A percentile compares a stretch with the other conserved stretches of the same genome.
These are phyloP conservation scores for Lodderomyces elongisporus DNA, from an alignment of 1,139 yeast species.

Conservation along the genomic window DNA sequence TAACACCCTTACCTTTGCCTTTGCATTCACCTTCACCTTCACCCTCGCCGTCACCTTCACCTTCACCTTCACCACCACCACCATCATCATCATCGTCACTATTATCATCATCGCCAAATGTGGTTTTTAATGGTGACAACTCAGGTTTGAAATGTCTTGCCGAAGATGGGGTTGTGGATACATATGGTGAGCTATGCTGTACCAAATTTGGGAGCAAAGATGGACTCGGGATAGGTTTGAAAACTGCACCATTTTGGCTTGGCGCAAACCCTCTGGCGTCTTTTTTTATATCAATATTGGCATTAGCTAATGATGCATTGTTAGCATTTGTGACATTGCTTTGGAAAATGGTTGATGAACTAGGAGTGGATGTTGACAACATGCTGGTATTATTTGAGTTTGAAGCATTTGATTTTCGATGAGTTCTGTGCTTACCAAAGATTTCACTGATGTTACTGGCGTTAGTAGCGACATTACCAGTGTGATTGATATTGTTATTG, in stretches of 20 bases:
- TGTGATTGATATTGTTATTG: too few species aligned
- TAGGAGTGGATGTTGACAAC: conserved; percentile 1
- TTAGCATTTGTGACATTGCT: not conserved
- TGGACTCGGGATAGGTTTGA: conserved; percentile 12
- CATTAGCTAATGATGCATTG: not conserved
- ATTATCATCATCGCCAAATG: conserved; percentile 19
- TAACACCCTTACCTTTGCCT: conserved; percentile 14
- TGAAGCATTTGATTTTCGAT: not conserved
- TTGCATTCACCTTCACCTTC: conserved; percentile 12
- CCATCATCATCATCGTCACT: conserved; percentile 6
- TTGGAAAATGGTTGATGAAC: not conserved
- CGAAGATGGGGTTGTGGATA: conserved; percentile 23
- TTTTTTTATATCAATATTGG: conserved; percentile 2
- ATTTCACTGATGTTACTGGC: conserved; percentile 2
- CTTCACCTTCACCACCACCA: conserved; percentile 12
- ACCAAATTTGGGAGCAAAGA: conserved; percentile 20
- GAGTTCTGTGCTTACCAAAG: not conserved
- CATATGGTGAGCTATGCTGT: conserved; percentile 25
- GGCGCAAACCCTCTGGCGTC: conserved; percentile 2
- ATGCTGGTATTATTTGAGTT: not conserved
- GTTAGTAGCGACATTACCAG: too few species aligned
- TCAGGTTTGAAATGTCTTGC: conserved; percentile 31
- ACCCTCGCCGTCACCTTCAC: conserved; percentile 4
- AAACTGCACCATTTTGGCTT: conserved; percentile 6
- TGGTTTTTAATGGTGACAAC: conserved; percentile 34